Conservation (phyloP, 1,139 yeast species). For the Geotrichum citri-aurantii region DNA sequence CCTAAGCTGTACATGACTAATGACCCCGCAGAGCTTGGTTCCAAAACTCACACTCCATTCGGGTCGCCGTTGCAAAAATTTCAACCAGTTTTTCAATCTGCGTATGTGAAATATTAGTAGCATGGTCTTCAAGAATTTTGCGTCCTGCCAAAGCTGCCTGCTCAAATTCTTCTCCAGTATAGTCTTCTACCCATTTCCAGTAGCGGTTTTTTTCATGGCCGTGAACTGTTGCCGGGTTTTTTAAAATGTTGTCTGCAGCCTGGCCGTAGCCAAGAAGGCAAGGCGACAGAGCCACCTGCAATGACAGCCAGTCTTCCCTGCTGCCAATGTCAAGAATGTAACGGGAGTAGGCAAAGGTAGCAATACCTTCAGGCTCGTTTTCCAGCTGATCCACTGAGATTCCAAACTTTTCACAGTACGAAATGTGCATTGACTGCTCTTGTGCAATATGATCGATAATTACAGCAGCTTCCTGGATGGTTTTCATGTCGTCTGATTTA, state of each 20-base stretch:
- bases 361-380: conserved; percentile 47
- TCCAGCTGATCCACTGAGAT: conserved; percentile 45
- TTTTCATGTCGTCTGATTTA: conserved; percentile 47
- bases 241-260: conserved; percentile 38
- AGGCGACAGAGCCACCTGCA: conserved; percentile 53
- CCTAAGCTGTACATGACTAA: background rate
- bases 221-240: conserved; percentile 14
- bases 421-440: conserved; percentile 55
- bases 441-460: conserved; percentile 49
- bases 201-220: conserved; percentile 33
- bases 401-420: conserved; percentile 46
- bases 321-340: conserved; percentile 40
- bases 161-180: conserved; percentile 51
- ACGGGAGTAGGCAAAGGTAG: conserved; percentile 55
- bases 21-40: conserved; percentile 34
- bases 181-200: conserved; percentile 57
- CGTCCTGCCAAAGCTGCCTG: conserved; percentile 50
- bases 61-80: conserved; percentile 54
- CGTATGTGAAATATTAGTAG: conserved; percentile 37
- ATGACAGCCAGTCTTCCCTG: background rate
- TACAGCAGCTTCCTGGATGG: conserved; percentile 44
- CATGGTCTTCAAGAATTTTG: conserved; percentile 43
- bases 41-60: conserved; percentile 64
- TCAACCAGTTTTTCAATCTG: conserved; percentile 50
- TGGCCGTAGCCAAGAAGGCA: conserved; percentile 70